Evolutionary conservation across 371 early-diverging fungal species (phyloP), one percentile per base, ranked within the genome.

Genomic region (Blakeslea trispora): DNA sequence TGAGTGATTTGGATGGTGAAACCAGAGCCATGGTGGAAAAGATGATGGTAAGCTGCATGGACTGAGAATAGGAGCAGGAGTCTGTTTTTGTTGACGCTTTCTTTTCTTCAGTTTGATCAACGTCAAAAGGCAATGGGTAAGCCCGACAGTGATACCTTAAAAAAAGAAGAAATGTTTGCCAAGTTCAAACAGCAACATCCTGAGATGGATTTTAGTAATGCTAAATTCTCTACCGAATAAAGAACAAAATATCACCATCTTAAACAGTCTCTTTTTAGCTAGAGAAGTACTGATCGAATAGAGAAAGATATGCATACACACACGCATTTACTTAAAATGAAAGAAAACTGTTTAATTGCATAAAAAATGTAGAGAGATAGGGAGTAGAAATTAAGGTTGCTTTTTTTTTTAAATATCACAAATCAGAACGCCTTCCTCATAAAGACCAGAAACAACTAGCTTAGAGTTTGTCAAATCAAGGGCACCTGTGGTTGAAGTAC

Each of bases 1-100:
- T 96, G 61, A 70, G 79, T 32, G 96, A 96, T 60, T 66, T 96
- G 62, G 95, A 96, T 69, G 91, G 91, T 35, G 96, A 96, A 57
- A 94, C 96, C 0, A 75, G 95, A 31, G 78, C 87, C 34, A 91
- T 94, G 92, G 94, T 92, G 32, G 87, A 89, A 56, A 89, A 89
- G 53, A 88, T 89, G 90, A 87, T 89, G 87, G 85, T 84, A 78
- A 59, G 51, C 40, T 14, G 3, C 8, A 21, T 11, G 24, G n/a
- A n/a, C n/a, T n/a, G n/a, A n/a, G n/a, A 19, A n/a, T 6, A 21
- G 5, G 17, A 17, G 3, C 37, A 15, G 10, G 14, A 28, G 28
- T 28, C 28, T 28, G 5, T 28, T 28, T 28, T 47, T 28, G n/a
- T n/a, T n/a, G n/a, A n/a, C n/a, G n/a, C 42, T 57, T 34, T 28